Evolutionary conservation across 805 yeast species (phyloP).

Genomic region (Candida caryicola): DNA sequence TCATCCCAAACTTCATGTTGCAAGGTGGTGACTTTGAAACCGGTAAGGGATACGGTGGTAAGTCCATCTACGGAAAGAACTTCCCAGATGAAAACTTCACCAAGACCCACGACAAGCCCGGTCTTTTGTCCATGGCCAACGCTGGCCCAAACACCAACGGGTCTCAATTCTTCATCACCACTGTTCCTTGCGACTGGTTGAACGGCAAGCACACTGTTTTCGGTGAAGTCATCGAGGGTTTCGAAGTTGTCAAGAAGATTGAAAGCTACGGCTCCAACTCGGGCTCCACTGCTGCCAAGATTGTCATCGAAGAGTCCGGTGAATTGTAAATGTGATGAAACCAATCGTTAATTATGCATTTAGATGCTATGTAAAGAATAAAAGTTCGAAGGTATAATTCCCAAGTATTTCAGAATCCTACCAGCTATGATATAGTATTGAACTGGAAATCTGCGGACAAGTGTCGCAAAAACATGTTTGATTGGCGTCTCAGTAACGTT

Average conservation of each 20-base stretch:
- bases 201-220: conserved; percentile 27
- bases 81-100: conserved; percentile 67
- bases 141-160: conserved; percentile 93
- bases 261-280: conserved; percentile 22
- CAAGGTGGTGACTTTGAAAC: conserved; percentile 78
- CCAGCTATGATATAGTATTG: neutral
- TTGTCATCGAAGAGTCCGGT: conserved; percentile 28
- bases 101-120: conserved; percentile 74
- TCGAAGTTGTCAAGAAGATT: conserved; percentile 24
- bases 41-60: conserved; percentile 93
- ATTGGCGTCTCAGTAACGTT: no score
- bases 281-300: conserved; percentile 16
- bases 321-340: conserved; percentile 14
- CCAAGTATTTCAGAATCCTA: neutral
- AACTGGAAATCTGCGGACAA: no score
- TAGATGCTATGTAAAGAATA: neutral
- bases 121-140: conserved; percentile 87
- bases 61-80: conserved; percentile 73
- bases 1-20: conserved; percentile 93
- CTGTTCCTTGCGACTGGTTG: conserved; percentile 42
- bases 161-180: conserved; percentile 85
- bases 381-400: neutral
- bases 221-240: conserved; percentile 26
- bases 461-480: no score
- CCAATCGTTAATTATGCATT: neutral